Percentiles rank a stretch among this genome's conserved stretches.
These are phyloP conservation scores for Leonotis leonurus DNA, from an alignment of 257 asterid genomes.

Conservation along the genomic window DNA sequence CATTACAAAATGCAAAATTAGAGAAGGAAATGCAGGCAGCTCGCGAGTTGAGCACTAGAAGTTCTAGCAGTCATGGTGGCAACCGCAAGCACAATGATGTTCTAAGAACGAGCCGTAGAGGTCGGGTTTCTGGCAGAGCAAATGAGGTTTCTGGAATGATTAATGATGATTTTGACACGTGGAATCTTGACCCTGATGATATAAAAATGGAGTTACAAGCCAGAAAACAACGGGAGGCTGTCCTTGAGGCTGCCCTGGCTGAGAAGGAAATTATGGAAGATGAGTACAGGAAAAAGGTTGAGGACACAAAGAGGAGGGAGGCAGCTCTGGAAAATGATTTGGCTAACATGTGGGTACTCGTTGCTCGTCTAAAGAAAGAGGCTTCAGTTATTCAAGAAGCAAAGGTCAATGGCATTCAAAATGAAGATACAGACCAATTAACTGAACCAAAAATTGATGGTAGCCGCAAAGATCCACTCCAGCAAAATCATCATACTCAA, in stretches of 20 bases:
- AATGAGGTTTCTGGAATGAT: conserved; percentile 48
- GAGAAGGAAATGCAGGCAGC: conserved; percentile 71
- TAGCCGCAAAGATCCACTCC: conserved; percentile 29
- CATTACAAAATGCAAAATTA: conserved; percentile 66
- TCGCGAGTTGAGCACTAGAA: conserved; percentile 59
- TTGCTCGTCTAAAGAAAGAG: conserved; percentile 88
- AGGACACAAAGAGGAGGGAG: conserved; percentile 86
- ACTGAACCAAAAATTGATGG: conserved; percentile 35
- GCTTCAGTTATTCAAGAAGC: conserved; percentile 35
- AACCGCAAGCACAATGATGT: conserved; percentile 54
- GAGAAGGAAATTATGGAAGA: conserved; percentile 81
- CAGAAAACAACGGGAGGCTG: conserved; percentile 76
- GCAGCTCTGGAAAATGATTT: conserved; percentile 85
- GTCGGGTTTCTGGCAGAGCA: conserved; percentile 47
- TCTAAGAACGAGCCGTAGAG: conserved; percentile 50
- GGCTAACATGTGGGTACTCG: conserved; percentile 99
- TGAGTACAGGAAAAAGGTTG: conserved; percentile 68
- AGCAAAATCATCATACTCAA: conserved; percentile 26
- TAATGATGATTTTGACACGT: conserved; percentile 59
- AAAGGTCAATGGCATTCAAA: conserved; percentile 31
- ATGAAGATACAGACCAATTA: conserved; percentile 24
- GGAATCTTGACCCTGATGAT: conserved; percentile 77
- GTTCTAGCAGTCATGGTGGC: conserved; percentile 29
- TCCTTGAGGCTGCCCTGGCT: conserved; percentile 80
- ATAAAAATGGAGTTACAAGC: conserved; percentile 83